Conservation (phyloP, 495 filamentous ascomycete genomes). For the Aeminium ludgeri region DNA sequence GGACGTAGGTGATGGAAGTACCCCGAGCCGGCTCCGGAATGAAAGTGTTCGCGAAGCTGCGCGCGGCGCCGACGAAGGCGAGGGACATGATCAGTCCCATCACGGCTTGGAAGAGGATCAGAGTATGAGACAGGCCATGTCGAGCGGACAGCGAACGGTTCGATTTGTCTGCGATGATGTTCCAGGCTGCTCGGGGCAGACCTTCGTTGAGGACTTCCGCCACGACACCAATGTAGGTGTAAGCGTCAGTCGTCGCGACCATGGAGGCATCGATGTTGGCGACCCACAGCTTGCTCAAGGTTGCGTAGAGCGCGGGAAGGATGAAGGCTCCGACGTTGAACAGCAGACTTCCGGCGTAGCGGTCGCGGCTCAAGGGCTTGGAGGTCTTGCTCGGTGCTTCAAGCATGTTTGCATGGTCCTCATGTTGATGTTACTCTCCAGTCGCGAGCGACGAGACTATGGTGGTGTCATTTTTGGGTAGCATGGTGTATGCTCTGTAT, state of each 20-base stretch:
- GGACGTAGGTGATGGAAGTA: slow-evolving; percentile 45
- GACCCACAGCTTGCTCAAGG: slow-evolving; percentile 59
- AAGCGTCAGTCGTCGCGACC: slow-evolving; percentile 52
- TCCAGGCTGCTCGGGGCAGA: slow-evolving; percentile 50
- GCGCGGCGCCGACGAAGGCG: slow-evolving; percentile 38
- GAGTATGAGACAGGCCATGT: slow-evolving; percentile 43
- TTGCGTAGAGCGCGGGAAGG: slow-evolving; percentile 51
- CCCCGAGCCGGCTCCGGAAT: slow-evolving; percentile 42
- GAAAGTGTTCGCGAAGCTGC: slow-evolving; percentile 40
- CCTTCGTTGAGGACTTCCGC: slow-evolving; percentile 60
- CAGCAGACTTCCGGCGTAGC: slow-evolving; percentile 40
- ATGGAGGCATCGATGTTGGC: slow-evolving; percentile 47
- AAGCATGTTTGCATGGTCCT: neutral
- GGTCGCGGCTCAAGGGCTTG: neutral
- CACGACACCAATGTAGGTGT: slow-evolving; percentile 46
- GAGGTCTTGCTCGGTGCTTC: neutral
- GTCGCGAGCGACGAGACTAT: too few species aligned
- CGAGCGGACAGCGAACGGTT: slow-evolving; percentile 36
- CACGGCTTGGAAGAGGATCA: slow-evolving; percentile 41
- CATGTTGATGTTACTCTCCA: neutral
- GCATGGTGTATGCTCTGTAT: neutral
- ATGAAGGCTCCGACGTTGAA: slow-evolving; percentile 50
- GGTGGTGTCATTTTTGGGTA: neutral
- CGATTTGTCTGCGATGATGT: slow-evolving; percentile 49
- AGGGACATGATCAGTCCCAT: slow-evolving; percentile 46